phyloP scores from a whole-genome alignment of 2,329 filamentous ascomycete genomes.

The Hypocreales sp. region DNA sequence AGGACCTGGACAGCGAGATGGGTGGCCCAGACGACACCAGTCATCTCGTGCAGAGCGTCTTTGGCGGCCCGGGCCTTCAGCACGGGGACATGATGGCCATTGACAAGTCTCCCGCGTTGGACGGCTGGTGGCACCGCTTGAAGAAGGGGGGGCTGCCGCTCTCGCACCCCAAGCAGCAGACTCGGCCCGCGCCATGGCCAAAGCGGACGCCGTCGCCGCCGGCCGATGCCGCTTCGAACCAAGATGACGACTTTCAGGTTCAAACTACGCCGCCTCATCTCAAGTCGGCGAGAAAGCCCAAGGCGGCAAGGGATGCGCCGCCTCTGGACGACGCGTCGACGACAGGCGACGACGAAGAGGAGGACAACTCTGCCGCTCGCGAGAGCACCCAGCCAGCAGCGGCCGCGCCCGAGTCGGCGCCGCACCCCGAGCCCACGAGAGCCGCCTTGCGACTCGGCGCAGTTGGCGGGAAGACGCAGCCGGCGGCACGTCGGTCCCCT shows the following conservation, averaged over 20 bases:
- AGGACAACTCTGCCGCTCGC: constrained; percentile 5
- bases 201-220: constrained; percentile 4
- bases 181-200: constrained; percentile 3
- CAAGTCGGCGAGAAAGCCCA: constrained; percentile 10
- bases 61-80: constrained; percentile 19
- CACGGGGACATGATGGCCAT: constrained; percentile 13
- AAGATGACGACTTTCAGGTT: constrained; percentile 36
- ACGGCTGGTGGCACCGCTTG: constrained; percentile 35
- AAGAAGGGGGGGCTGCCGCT: constrained; percentile 13
- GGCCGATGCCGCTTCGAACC: too few relatives aligned
- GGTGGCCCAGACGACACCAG: constrained; percentile 15
- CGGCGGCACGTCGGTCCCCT: constrained; percentile 10
- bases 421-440: too few relatives aligned
- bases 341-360: constrained; percentile 18
- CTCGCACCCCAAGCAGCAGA: constrained; percentile 7
- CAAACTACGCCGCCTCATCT: constrained; percentile 30
- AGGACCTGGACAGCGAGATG: constrained; percentile 8
- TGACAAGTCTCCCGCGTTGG: constrained; percentile 18
- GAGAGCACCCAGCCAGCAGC: constrained; percentile 7
- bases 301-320: constrained; percentile 3
- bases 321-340: constrained; percentile 13
- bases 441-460: constrained; percentile 16
- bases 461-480: constrained; percentile 17
- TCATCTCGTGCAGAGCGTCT: constrained; percentile 24
- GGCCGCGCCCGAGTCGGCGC: constrained; percentile 6